Percentiles rank a stretch among this genome's conserved stretches.
These are phyloP conservation scores for Phalaenopsis hybrid DNA, from an alignment of 116 monocot genomes.

Conservation along the genomic window DNA sequence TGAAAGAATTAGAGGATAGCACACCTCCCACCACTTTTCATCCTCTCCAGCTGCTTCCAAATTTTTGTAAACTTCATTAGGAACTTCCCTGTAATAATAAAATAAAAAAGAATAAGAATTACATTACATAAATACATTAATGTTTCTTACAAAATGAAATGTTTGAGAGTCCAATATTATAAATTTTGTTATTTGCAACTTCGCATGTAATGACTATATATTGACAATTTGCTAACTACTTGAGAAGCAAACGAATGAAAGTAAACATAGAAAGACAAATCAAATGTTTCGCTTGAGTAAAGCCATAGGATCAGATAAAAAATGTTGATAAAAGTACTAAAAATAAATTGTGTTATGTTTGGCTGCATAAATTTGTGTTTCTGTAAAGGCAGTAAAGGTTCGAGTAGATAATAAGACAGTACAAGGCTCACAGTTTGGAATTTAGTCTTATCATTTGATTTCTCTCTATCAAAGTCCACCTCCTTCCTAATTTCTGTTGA, in stretches of 20 bases:
- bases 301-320: no score
- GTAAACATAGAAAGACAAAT: neutral
- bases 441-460: no score
- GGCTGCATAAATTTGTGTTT: no score
- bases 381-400: no score
- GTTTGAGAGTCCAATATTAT: neutral
- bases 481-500: no score
- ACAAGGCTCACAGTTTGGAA: no score
- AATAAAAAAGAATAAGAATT: neutral
- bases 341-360: no score
- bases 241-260: neutral
- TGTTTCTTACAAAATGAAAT: neutral
- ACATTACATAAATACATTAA: neutral
- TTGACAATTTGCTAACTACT: neutral
- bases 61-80: conserved; percentile 60
- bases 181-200: neutral
- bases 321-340: no score
- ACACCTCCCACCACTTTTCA: conserved; percentile 99
- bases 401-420: no score
- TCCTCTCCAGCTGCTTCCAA: conserved; percentile 64
- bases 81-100: conserved; percentile 58
- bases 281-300: neutral
- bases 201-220: neutral
- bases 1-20: neutral
- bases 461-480: no score